These are phyloP conservation scores for Pleurotus djamor DNA, from an alignment of 768 basidiomycete species.

Conservation along the genomic window DNA sequence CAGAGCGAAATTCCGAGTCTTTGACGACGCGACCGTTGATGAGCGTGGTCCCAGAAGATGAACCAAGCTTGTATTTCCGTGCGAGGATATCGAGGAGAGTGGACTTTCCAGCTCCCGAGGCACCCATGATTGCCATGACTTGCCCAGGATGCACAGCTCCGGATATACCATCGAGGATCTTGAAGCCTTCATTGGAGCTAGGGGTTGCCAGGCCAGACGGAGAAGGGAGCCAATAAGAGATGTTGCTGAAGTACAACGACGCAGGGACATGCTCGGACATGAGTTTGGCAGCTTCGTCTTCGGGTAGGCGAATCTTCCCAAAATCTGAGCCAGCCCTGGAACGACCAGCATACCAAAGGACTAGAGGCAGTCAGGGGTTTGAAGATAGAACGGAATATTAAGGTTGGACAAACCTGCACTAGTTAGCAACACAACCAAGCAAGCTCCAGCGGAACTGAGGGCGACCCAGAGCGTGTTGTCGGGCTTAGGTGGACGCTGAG, in stretches of 20 bases:
- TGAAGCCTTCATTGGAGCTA: not conserved
- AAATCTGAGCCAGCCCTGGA: slow-evolving; percentile 62
- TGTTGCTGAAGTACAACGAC: slow-evolving; percentile 83
- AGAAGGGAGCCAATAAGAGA: slow-evolving; percentile 68
- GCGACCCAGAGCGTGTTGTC: slow-evolving; percentile 83
- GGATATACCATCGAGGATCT: slow-evolving; percentile 76
- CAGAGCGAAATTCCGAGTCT: slow-evolving; percentile 74
- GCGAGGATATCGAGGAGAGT: slow-evolving; percentile 97
- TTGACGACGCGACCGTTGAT: slow-evolving; percentile 84
- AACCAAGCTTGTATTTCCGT: slow-evolving; percentile 81
- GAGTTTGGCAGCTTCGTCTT: slow-evolving; percentile 76
- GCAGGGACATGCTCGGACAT: slow-evolving; percentile 96
- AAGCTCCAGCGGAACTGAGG: slow-evolving; percentile 78
- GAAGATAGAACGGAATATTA: not conserved
- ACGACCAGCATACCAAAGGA: slow-evolving; percentile 91
- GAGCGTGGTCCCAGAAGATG: slow-evolving; percentile 68
- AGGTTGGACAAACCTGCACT: slow-evolving; percentile 46
- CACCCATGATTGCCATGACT: slow-evolving; percentile 95
- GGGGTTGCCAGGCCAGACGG: slow-evolving; percentile 36
- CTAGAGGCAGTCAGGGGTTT: slow-evolving; percentile 22
- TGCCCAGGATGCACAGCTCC: slow-evolving; percentile 88
- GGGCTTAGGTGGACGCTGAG: slow-evolving; percentile 74
- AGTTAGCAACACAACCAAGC: slow-evolving; percentile 67
- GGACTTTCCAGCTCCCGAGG: slow-evolving; percentile 95
- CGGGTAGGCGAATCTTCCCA: slow-evolving; percentile 74